Evolutionary conservation across 371 early-diverging fungal genomes (phyloP).

Genomic region (Rhizopus delemar): DNA sequence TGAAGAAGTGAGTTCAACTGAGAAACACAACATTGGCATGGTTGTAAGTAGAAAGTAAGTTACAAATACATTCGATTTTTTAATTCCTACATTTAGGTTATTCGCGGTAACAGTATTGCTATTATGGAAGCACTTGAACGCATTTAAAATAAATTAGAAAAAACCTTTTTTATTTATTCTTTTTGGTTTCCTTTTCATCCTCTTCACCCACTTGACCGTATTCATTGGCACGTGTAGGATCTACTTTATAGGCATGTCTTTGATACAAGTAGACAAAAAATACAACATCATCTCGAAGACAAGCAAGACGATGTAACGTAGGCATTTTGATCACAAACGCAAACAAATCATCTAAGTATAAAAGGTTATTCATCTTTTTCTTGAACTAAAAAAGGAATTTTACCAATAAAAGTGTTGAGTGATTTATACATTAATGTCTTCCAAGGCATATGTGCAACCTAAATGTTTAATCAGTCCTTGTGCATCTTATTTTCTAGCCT

Average conservation of each 20-base stretch:
- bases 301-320: conserved; percentile 88
- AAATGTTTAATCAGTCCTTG: background rate
- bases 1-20: conserved; percentile 75
- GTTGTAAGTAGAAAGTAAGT: conserved; percentile 60
- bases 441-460: conserved; percentile 93
- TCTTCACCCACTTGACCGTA: conserved; percentile 82
- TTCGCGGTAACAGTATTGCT: conserved; percentile 93
- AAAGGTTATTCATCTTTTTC: background rate
- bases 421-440: conserved; percentile 94
- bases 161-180: conserved; percentile 26
- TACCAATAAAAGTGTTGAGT: conserved; percentile 85
- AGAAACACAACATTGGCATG: conserved; percentile 80
- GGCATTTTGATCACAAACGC: conserved; percentile 97
- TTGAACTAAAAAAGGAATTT: conserved; percentile 1
- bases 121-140: conserved; percentile 91
- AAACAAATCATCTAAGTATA: conserved; percentile 84
- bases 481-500: background rate
- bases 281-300: conserved; percentile 86
- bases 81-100: conserved; percentile 58
- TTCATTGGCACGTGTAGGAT: conserved; percentile 87
- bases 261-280: conserved; percentile 91
- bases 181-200: conserved; percentile 31
- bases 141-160: conserved; percentile 49
- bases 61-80: no score
- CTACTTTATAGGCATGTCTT: conserved; percentile 83